Conservation (phyloP, 345 rosid species). For the Erysimum cheiranthoides region DNA sequence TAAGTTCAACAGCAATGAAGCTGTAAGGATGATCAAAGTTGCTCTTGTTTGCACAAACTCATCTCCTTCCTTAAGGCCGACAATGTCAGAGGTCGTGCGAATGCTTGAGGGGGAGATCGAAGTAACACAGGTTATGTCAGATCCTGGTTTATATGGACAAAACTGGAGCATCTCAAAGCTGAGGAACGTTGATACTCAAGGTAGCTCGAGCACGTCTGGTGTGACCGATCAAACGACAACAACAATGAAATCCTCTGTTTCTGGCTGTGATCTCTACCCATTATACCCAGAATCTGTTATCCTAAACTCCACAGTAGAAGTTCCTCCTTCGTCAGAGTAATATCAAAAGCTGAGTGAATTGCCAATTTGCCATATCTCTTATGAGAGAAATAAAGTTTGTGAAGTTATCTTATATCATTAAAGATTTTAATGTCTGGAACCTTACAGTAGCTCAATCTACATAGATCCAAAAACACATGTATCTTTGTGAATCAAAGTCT, state of each 20-base stretch:
- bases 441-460: neutral
- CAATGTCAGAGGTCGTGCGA: constrained; percentile 47
- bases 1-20: constrained; percentile 45
- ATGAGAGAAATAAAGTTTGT: neutral
- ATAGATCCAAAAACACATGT: neutral
- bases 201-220: constrained; percentile 28
- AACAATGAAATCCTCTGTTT: constrained; percentile 13
- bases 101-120: constrained; percentile 49
- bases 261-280: constrained; percentile 30
- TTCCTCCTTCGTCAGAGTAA: neutral
- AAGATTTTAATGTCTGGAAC: neutral
- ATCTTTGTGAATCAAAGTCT: too few relatives aligned
- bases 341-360: neutral
- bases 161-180: constrained; percentile 43
- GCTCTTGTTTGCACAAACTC: constrained; percentile 52
- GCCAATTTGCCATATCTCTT: neutral
- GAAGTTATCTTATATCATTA: neutral
- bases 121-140: constrained; percentile 40
- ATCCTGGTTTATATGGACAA: constrained; percentile 35
- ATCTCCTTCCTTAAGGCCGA: constrained; percentile 50
- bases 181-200: constrained; percentile 31
- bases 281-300: constrained; percentile 17
- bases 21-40: constrained; percentile 46
- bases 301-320: neutral
- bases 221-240: constrained; percentile 21